These are phyloP conservation scores for Talaromyces sp. DNA, from an alignment of 2,329 filamentous ascomycete genomes.

Conservation along the genomic window DNA sequence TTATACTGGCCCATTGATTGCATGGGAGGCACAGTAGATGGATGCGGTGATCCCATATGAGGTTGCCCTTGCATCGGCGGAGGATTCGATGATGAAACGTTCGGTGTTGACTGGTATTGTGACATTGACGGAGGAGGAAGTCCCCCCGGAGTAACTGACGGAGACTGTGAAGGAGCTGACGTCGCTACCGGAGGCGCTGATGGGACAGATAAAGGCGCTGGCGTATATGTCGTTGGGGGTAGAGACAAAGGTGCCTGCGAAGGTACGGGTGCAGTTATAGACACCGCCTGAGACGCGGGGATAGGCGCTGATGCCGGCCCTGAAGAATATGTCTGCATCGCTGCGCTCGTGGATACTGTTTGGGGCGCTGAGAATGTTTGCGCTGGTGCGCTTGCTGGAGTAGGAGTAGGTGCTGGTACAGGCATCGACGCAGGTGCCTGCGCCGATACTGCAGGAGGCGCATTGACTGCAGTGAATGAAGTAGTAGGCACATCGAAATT, in stretches of 20 bases:
- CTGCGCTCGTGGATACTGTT: not conserved
- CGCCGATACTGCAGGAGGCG: not conserved
- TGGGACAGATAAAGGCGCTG: slow-evolving; percentile 33
- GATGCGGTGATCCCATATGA: slow-evolving; percentile 52
- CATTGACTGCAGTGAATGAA: slow-evolving; percentile 1
- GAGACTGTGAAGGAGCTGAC: slow-evolving; percentile 25
- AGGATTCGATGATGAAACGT: slow-evolving; percentile 11
- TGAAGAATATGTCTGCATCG: not conserved
- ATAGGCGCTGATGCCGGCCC: not conserved
- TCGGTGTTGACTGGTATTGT: slow-evolving; percentile 25
- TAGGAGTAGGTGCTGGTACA: slow-evolving; percentile 26
- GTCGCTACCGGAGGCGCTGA: slow-evolving; percentile 19
- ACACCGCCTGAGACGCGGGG: slow-evolving; percentile 2
- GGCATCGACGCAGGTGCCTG: slow-evolving; percentile 16
- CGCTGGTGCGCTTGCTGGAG: slow-evolving; percentile 20
- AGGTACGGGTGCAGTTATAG: slow-evolving; percentile 26
- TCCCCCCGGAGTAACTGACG: slow-evolving; percentile 24
- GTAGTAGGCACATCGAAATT: not conserved
- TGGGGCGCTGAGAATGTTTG: not conserved
- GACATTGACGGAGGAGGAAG: slow-evolving; percentile 32
- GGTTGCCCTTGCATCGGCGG: slow-evolving; percentile 27
- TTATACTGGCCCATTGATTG: slow-evolving; percentile 55
- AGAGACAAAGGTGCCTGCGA: slow-evolving; percentile 1
- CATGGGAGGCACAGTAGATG: slow-evolving; percentile 46
- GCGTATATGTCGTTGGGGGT: slow-evolving; percentile 15